These are phyloP conservation scores for Rosa rugosa DNA, from an alignment of 306 rosid species.

Conservation along the genomic window DNA sequence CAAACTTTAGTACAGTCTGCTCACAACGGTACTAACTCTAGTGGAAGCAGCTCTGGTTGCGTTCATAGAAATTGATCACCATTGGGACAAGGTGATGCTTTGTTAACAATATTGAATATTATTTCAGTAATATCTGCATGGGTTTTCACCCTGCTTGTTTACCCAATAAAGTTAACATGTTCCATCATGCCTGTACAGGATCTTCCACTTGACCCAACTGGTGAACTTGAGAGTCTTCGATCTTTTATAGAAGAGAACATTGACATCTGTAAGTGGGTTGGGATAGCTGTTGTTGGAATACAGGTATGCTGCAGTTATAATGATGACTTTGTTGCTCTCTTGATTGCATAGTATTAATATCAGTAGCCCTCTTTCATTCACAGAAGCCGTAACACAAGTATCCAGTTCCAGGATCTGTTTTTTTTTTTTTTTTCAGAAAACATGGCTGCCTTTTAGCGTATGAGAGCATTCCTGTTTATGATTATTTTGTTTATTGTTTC, in stretches of 20 bases:
- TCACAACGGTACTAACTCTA: conserved; percentile 47
- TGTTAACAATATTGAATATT: neutral
- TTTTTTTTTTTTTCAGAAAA: neutral
- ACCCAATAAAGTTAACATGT: conserved; percentile 10
- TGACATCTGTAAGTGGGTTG: conserved; percentile 79
- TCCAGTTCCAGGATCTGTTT: neutral
- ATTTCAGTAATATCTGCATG: neutral
- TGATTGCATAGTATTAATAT: conserved; percentile 3
- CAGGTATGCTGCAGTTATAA: conserved; percentile 58
- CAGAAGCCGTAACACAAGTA: neutral
- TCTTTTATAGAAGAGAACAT: conserved; percentile 64
- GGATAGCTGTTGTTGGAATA: conserved; percentile 53
- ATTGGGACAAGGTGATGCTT: conserved; percentile 69
- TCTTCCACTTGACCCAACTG: conserved; percentile 85
- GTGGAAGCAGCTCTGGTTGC: conserved; percentile 75
- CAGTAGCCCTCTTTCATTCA: neutral
- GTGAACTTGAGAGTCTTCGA: conserved; percentile 62
- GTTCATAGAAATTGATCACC: conserved; percentile 71
- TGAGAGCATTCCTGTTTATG: conserved; percentile 2
- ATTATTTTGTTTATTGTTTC: conserved; percentile 16
- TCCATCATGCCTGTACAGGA: conserved; percentile 55
- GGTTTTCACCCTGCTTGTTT: conserved; percentile 16
- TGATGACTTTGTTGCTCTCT: conserved; percentile 21
- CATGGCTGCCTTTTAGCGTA: neutral
- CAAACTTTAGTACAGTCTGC: conserved; percentile 64